These are phyloP conservation scores for Moelleriella libera DNA, from an alignment of 2,329 filamentous ascomycete species.

Conservation along the genomic window DNA sequence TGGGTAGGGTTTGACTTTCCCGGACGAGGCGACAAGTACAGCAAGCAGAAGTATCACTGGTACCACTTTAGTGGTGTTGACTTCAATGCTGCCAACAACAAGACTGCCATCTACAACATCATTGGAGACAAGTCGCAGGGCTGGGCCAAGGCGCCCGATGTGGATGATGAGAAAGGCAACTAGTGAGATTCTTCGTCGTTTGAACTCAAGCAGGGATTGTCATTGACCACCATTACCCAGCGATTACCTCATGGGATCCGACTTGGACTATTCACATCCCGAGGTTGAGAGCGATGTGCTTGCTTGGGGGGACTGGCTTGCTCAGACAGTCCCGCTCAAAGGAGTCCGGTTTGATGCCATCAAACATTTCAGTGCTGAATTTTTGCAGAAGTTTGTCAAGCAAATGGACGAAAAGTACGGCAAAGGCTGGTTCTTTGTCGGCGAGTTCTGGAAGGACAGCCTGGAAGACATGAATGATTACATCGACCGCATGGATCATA, in stretches of 20 bases:
- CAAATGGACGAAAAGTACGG: conserved; percentile 33
- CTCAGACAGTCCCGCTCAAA: conserved; percentile 41
- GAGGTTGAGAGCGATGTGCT: conserved; percentile 52
- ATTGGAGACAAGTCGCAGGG: conserved; percentile 43
- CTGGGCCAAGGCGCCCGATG: conserved; percentile 49
- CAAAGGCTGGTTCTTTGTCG: conserved; percentile 21
- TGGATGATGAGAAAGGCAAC: conserved; percentile 48
- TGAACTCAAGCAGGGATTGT: not conserved
- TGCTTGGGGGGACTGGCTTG: conserved; percentile 55
- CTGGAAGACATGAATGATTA: conserved; percentile 5
- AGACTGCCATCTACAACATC: conserved; percentile 56
- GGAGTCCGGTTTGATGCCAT: conserved; percentile 60
- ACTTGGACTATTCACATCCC: conserved; percentile 50
- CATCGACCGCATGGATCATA: conserved; percentile 31
- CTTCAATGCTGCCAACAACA: conserved; percentile 43
- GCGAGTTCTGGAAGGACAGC: conserved; percentile 25
- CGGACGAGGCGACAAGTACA: conserved; percentile 48
- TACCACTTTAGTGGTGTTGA: conserved; percentile 59
- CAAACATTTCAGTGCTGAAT: conserved; percentile 57
- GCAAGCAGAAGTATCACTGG: conserved; percentile 51
- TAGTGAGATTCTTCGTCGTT: conserved; percentile 18
- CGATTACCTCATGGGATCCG: conserved; percentile 59
- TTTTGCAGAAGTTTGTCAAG: conserved; percentile 49
- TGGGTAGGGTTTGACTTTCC: conserved; percentile 59
- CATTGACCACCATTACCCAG: conserved; percentile 12